These are phyloP conservation scores for Globisporangium acanthophoron DNA, from an alignment of 352 stramenopile species.

Conservation along the genomic window DNA sequence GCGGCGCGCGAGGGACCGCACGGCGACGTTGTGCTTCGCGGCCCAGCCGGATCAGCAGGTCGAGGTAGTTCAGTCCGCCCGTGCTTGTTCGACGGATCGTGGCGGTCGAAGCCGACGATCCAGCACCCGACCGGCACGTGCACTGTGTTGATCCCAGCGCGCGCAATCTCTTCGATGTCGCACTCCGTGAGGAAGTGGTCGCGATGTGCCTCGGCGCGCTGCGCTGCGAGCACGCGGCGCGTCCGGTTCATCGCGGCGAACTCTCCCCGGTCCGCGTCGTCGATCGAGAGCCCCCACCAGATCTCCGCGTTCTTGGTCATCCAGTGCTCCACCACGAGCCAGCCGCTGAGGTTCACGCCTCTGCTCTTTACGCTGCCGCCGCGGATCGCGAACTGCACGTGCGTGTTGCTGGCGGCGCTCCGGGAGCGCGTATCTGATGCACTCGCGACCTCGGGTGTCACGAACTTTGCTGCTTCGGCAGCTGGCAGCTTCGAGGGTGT, in stretches of 20 bases:
- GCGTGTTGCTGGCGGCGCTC: constrained; percentile 49
- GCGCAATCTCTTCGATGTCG: constrained; percentile 57
- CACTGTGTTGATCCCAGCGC: constrained; percentile 67
- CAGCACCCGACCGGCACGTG: constrained; percentile 77
- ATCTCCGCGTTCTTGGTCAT: constrained; percentile 58
- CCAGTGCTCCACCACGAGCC: constrained; percentile 77
- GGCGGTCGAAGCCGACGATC: constrained; percentile 63
- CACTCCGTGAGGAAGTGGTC: constrained; percentile 60
- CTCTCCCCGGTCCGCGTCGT: constrained; percentile 41
- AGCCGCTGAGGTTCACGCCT: constrained; percentile 74
- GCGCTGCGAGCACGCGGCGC: constrained; percentile 26
- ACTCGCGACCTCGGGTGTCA: neutral
- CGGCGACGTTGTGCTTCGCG: constrained; percentile 42
- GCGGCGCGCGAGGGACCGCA: constrained; percentile 20
- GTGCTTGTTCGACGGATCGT: constrained; percentile 32
- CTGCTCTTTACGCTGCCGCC: constrained; percentile 33
- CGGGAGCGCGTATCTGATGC: constrained; percentile 1
- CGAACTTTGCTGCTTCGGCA: no score
- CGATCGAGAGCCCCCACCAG: constrained; percentile 39
- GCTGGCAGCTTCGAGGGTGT: neutral
- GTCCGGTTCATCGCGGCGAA: constrained; percentile 49
- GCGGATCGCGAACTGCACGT: constrained; percentile 63
- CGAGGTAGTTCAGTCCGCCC: constrained; percentile 42
- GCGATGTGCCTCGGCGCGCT: constrained; percentile 45
- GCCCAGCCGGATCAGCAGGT: constrained; percentile 46